Evolutionary conservation across 345 rosid genomes (phyloP), one percentile per base, ranked within the genome.

Genomic region (Acer saccharum): DNA sequence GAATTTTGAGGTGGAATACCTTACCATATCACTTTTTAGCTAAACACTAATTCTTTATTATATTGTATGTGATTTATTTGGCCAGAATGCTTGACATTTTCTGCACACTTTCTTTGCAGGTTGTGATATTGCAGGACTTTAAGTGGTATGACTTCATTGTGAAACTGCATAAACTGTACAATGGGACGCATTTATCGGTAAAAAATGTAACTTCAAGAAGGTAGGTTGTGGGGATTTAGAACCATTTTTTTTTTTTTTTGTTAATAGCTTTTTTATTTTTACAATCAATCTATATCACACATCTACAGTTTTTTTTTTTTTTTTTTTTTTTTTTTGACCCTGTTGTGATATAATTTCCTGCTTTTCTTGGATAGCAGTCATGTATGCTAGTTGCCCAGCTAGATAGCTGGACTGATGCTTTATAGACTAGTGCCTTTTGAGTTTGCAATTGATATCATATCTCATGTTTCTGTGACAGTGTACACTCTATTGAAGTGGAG

Each of bases 71-170:
- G 4, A 35, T 43, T 7, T 43, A 43, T 58, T 55, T 65, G 18
- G n/a, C 54, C 14, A 39, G 43, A 67, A 43, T 67, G 64, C 78
- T 79, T 82, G 54, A 68, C 63, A 29, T 76, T 83, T 57, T 39
- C 58, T 72, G 7, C 44, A 7, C 66, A 29, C 75, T 69, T 41
- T 75, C 72, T 78, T 57, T 79, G 74, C 90, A 96, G 99, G 94
- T 91, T 83, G 95, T 96, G 73, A 81, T 90, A 80, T 97, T 96
- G 80, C 98, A 88, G 90, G 92, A 89, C 81, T 96, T 96, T 58
- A 94, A 89, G 74, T 96, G 99, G 99, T 91, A 91, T 62, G 94
- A 91, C 90, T 96, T 96, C 63, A 76, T 96, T 68, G 68, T 96
- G 58, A 94, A 94, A 68, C 83, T 94, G 39, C 88, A 87, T 78